Base-by-base conservation (phyloP, 495 filamentous ascomycete genomes). In the Penicillium tannophilum region DNA sequence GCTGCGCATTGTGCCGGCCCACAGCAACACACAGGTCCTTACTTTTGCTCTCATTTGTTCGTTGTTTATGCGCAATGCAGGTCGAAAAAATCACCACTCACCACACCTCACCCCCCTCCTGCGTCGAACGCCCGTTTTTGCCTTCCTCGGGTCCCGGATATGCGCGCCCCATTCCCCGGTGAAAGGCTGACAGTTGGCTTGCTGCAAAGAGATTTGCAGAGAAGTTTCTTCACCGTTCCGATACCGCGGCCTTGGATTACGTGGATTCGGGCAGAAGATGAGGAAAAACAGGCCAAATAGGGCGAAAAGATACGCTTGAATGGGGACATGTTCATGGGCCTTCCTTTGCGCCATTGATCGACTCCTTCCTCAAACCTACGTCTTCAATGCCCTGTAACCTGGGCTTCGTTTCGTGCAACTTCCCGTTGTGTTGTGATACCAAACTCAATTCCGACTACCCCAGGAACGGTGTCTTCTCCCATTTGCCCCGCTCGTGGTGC, bases 11-110 rank as follows among this genome's bases (percentile, higher is more conserved):
- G 47, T 48, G 55, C 36, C 47, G 53, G 50, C 52, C 48, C 60
- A 54, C 52, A 55, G 17, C 45, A 51, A 53, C 41, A 58, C 49
- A 51, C 44, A 36, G 46, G 12, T 17, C 36, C 26, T 58, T 60
- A 44, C 54, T 55, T 49, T 48, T 55, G 30, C 62, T 58, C 50
- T 58, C 44, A 52, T 58, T 59, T 63, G 47, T 57, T 59, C 33
- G 47, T 50, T 20, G 39, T 41, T 14, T 54, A 50, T 58, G 58
- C 52, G 46, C 49, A 12, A 43, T 46, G 54, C 53, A 58, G 57
- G 35, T 35, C 17, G 19, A 58, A 51, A 64, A 50, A 54, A 58
- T 41, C 11, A 41, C 31, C 17, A 54, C 39, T 35, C 35, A 48
- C 35, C 35, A 54, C 44, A 33, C 50, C 57, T 55, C 51, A 28